Conservation (phyloP, 345 rosid species). For the Pelargonium nanum region DNA sequence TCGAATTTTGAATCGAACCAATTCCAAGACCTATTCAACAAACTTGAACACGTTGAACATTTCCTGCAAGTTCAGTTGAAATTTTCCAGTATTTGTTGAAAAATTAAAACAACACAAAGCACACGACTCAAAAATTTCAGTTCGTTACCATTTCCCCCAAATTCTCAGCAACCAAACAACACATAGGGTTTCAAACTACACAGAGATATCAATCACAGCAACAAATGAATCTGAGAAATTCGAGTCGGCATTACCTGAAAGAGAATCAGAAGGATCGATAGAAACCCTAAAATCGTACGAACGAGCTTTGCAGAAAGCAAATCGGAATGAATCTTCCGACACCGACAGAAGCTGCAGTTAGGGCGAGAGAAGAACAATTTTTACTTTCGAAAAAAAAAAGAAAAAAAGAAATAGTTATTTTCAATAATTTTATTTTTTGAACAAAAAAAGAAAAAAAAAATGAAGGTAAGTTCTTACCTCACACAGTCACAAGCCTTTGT, state of each 20-base stretch:
- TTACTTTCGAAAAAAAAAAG: neutral
- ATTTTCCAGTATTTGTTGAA: neutral
- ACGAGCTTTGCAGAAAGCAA: neutral
- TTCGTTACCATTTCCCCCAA: constrained; percentile 7
- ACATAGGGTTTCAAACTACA: constrained; percentile 32
- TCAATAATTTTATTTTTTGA: neutral
- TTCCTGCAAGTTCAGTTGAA: neutral
- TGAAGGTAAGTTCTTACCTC: neutral
- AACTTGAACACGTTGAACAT: neutral
- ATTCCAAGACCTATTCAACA: neutral
- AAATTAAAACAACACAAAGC: neutral
- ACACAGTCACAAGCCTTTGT: no score
- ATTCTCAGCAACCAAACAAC: constrained; percentile 14
- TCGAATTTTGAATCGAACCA: neutral
- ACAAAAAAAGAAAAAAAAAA: neutral
- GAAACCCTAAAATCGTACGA: neutral
- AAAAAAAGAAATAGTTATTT: no score
- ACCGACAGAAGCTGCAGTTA: neutral
- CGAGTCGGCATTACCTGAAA: neutral
- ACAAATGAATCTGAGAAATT: constrained; percentile 1
- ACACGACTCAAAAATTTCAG: neutral
- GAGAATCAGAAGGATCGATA: neutral
- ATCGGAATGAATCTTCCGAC: neutral
- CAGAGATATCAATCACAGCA: neutral
- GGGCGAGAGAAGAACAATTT: neutral